Evolutionary conservation across 1,284 basidiomycete species (phyloP), one percentile per base, ranked within the genome.

Genomic region (Ustilago vetiveriae): DNA sequence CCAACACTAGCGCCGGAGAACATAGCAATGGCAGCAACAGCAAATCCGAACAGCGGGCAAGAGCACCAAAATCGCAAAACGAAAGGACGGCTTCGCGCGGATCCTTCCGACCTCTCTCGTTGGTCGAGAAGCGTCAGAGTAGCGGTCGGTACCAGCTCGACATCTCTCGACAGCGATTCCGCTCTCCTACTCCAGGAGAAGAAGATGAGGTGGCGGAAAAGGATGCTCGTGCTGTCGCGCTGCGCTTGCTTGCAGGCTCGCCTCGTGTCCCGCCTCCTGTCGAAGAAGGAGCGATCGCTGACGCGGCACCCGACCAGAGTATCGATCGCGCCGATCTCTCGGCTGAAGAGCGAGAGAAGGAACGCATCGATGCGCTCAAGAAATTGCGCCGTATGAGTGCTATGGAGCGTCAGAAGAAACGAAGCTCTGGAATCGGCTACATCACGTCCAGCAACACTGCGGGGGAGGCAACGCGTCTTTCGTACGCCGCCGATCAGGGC

Each of bases 341-440:
- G 13, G 58, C 65, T 4, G 65, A 68, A 37, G 58, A 68, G 37
- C 47, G 58, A 16, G 58, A 68, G 43, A 49, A 62, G 46, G 58
- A 68, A 57, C 53, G 58, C 21, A 35, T 68, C 19, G 58, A 54
- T 19, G 66, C 66, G 14, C 59, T 69, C 45, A 70, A 70, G 42
- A 58, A 50, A 49, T 27, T 65, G 4, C 56, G 60, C 4, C 47
- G 60, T 0, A 70, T 70, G 67, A 70, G 67, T 39, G 60, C 67
- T 1, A 24, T 56, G 22, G 67, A 70, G 35, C 60, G 67, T n/a
- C 51, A 70, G 45, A 48, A 27, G 49, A 70, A 70, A 21, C 51
- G 67, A 22, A 70, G 30, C 36, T 70, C 67, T 21, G 67, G 67
- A 5, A 70, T 70, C 42, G 67, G 48, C 6, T 70, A 70, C 49